A percentile compares a stretch with the other conserved stretches of the same genome.
Evolutionary conservation across 768 basidiomycete genomes (phyloP).

Genomic region (Clavaria fumosa): DNA sequence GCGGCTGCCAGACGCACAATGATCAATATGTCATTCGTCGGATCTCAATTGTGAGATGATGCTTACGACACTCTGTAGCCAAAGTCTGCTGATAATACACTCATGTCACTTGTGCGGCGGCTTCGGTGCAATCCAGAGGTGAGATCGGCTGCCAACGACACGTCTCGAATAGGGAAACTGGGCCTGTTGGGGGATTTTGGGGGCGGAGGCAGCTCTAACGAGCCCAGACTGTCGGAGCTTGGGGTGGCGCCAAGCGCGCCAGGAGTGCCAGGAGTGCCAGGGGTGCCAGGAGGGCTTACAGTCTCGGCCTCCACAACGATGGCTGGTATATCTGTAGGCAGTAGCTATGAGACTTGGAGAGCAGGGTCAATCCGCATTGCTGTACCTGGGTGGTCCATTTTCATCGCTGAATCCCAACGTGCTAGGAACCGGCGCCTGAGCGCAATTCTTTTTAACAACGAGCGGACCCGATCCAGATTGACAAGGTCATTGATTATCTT

Average conservation of each 20-base stretch:
- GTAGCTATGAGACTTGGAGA: neutral
- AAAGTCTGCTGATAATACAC: constrained; percentile 40
- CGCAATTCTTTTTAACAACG: constrained; percentile 61
- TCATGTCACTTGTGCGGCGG: constrained; percentile 42
- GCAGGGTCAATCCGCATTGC: constrained; percentile 21
- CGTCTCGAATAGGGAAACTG: constrained; percentile 27
- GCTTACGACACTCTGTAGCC: constrained; percentile 9
- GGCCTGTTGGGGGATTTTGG: constrained; percentile 17
- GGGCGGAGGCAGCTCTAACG: constrained; percentile 17
- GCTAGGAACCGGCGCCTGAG: constrained; percentile 54
- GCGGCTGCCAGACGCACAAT: constrained; percentile 25
- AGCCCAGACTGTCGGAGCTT: constrained; percentile 19
- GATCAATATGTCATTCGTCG: too few species aligned
- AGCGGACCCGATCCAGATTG: constrained; percentile 72
- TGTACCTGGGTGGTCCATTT: constrained; percentile 25
- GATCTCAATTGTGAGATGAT: constrained; percentile 1
- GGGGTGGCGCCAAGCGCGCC: constrained; percentile 52
- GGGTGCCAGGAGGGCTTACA: constrained; percentile 33
- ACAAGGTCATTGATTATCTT: constrained; percentile 72
- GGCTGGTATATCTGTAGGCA: constrained; percentile 44
- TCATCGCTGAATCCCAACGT: constrained; percentile 27
- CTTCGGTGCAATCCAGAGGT: constrained; percentile 34
- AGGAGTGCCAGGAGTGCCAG: too few species aligned
- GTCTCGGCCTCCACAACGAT: constrained; percentile 52
- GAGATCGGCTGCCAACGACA: constrained; percentile 31